A percentile compares a stretch with the other conserved stretches of the same genome.
Conservation (phyloP, 2,329 filamentous ascomycete genomes). For the Aschersonia sp. region DNA sequence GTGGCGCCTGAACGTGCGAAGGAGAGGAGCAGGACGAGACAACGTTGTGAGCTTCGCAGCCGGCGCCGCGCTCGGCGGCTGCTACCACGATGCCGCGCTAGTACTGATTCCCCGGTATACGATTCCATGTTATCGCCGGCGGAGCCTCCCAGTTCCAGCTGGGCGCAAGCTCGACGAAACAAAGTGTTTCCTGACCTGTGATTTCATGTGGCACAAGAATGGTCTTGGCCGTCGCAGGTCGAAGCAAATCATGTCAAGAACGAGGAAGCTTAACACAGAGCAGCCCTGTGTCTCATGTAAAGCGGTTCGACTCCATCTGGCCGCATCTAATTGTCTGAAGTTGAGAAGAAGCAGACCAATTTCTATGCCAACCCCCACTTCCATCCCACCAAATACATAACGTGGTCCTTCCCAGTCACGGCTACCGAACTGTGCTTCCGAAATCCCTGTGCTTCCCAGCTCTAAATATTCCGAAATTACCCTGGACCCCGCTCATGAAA, state of each 20-base stretch:
- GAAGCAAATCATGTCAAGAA: background rate
- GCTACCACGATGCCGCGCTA: too few species aligned
- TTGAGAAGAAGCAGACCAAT: background rate
- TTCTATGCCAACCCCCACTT: conserved; percentile 3
- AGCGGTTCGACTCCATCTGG: conserved; percentile 1
- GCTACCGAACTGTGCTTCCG: background rate
- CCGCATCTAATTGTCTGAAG: background rate
- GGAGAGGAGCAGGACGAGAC: too few species aligned
- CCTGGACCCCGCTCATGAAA: too few species aligned
- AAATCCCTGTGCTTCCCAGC: background rate
- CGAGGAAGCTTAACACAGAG: background rate
- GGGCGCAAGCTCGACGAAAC: background rate
- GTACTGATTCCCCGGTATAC: background rate
- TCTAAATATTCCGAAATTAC: conserved; percentile 1
- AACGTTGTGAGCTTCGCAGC: too few species aligned
- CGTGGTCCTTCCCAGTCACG: too few species aligned
- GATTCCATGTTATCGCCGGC: background rate
- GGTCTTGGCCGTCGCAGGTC: background rate
- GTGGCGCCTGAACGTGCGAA: too few species aligned
- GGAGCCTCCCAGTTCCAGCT: background rate
- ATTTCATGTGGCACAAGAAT: background rate
- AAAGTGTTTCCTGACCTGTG: background rate
- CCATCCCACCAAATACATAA: too few species aligned
- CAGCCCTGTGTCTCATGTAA: conserved; percentile 1
- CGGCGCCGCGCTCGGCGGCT: too few species aligned